phyloP scores from a whole-genome alignment of 2,329 filamentous ascomycete genomes.

The Uncinocarpus reesii region DNA sequence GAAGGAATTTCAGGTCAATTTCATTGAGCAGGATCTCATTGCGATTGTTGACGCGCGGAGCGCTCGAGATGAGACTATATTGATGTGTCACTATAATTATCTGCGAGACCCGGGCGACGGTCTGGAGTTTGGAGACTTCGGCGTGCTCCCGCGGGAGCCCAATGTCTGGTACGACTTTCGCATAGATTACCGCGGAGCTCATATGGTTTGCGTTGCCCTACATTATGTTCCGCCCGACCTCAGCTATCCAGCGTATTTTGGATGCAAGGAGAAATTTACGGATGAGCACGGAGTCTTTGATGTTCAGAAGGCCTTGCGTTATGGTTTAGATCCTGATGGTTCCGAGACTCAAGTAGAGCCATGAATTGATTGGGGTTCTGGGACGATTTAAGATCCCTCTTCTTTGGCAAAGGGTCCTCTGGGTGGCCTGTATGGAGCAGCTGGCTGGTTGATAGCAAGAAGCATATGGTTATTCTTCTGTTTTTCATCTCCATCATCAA shows the following conservation, averaged over 20 bases:
- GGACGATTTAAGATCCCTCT: too few species aligned
- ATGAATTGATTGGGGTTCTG: too few species aligned
- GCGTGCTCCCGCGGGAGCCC: background rate
- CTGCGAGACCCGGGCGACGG: background rate
- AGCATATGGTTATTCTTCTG: too few species aligned
- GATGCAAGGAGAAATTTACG: background rate
- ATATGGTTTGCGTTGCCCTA: background rate
- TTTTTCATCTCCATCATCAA: too few species aligned
- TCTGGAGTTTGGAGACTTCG: background rate
- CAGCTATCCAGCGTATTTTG: background rate
- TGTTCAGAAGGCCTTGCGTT: background rate
- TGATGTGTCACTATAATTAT: background rate
- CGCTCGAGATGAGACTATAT: background rate
- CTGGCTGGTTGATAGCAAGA: too few species aligned
- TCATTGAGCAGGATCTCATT: background rate
- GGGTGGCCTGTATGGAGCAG: too few species aligned
- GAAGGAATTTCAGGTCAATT: background rate
- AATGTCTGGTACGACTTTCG: background rate
- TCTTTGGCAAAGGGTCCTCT: too few species aligned
- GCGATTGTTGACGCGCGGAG: background rate
- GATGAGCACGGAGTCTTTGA: background rate
- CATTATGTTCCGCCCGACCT: background rate
- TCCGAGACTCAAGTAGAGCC: too few species aligned
- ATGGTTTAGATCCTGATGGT: too few species aligned
- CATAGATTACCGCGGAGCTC: background rate